Conservation (phyloP, 2,329 filamentous ascomycete genomes). For the Phaeophleospora eucalypticola region DNA sequence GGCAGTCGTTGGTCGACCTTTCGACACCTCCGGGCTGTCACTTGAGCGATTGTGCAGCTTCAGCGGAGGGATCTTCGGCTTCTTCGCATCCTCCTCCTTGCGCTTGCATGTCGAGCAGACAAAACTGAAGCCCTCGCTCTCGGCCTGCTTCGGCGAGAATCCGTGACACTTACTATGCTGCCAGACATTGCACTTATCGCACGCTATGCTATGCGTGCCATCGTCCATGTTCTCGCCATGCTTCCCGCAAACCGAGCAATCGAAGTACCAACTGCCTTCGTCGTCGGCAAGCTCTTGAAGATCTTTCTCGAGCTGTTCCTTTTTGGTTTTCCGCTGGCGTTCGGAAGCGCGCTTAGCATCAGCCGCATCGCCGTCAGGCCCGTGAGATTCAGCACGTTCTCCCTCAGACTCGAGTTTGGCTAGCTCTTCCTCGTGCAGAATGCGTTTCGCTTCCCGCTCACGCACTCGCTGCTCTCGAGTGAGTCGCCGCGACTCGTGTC, state of each 20-base stretch:
- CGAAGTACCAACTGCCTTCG: constrained; percentile 88
- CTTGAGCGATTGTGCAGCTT: constrained; percentile 46
- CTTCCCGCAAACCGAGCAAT: constrained; percentile 81
- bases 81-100: constrained; percentile 59
- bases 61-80: constrained; percentile 59
- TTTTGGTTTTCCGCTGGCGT: constrained; percentile 74
- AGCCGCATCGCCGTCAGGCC: constrained; percentile 52
- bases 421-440: constrained; percentile 80
- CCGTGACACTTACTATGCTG: constrained; percentile 91
- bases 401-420: constrained; percentile 64
- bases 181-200: constrained; percentile 92
- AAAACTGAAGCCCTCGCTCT: constrained; percentile 82
- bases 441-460: constrained; percentile 78
- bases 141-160: constrained; percentile 73
- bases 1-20: constrained; percentile 19
- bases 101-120: constrained; percentile 74
- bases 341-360: constrained; percentile 61
- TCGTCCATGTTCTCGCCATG: constrained; percentile 88
- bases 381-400: constrained; percentile 26
- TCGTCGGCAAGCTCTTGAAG: constrained; percentile 65
- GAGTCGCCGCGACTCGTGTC: constrained; percentile 73
- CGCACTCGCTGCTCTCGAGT: constrained; percentile 81
- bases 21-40: constrained; percentile 24
- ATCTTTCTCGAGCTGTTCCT: constrained; percentile 73
- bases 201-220: constrained; percentile 87